Conservation (phyloP, 2,329 filamentous ascomycete species). For the Talaromyces verruculosus region DNA sequence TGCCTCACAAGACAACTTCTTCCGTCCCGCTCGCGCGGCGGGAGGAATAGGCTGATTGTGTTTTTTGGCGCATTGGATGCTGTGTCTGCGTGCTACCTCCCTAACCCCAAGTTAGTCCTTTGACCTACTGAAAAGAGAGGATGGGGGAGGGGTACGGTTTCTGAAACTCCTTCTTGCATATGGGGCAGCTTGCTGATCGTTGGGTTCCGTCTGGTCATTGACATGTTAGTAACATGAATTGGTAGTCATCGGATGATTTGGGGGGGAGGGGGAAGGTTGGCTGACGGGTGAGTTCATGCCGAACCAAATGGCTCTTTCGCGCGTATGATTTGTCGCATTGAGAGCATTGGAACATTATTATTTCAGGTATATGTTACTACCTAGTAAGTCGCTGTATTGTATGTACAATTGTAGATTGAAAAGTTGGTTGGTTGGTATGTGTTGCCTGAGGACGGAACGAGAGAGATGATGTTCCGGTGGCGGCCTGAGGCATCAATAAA, state of each 20-base stretch:
- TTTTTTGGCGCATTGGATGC: slow-evolving; percentile 33
- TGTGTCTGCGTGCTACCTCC: slow-evolving; percentile 34
- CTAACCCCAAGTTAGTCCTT: slow-evolving; percentile 18
- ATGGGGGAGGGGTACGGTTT: slow-evolving; percentile 27
- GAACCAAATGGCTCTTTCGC: slow-evolving; percentile 31
- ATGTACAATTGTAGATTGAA: not conserved
- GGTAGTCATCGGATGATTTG: slow-evolving; percentile 17
- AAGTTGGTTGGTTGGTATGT: no score
- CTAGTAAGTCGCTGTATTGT: not conserved
- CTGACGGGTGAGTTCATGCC: slow-evolving; percentile 33
- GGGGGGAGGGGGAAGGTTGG: not conserved
- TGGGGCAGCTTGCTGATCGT: slow-evolving; percentile 29
- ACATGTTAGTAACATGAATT: not conserved
- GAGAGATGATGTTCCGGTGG: not conserved
- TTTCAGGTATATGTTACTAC: not conserved
- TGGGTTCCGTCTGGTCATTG: slow-evolving; percentile 28
- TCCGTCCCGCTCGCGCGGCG: slow-evolving; percentile 32
- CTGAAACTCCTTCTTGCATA: slow-evolving; percentile 33
- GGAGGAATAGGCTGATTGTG: slow-evolving; percentile 31
- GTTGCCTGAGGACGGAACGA: not conserved
- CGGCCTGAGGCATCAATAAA: not conserved
- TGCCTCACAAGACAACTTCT: slow-evolving; percentile 32
- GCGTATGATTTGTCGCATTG: slow-evolving; percentile 33
- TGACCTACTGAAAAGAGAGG: not conserved
- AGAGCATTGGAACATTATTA: slow-evolving; percentile 29